Percentiles rank a stretch among this genome's conserved stretches.
phyloP scores from a whole-genome alignment of 2,329 filamentous ascomycete species.

The Coniochaeta prunicola region DNA sequence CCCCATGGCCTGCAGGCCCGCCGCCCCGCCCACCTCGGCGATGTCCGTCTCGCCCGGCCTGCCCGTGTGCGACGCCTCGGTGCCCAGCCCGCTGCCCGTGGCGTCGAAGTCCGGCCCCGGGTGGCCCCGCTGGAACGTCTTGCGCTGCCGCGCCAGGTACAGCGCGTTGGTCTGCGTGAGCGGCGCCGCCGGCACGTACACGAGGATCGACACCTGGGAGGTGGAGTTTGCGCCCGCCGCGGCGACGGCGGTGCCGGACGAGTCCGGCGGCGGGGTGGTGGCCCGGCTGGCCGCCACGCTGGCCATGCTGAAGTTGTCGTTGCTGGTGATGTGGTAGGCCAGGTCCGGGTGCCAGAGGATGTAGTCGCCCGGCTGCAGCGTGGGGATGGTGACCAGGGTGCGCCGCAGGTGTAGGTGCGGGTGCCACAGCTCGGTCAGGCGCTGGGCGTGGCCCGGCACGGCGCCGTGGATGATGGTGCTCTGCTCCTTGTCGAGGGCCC shows the following conservation, averaged over 20 bases:
- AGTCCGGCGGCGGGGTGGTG: slow-evolving; percentile 21
- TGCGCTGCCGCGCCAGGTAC: slow-evolving; percentile 33
- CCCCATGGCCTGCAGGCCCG: slow-evolving; percentile 50
- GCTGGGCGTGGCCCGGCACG: slow-evolving; percentile 50
- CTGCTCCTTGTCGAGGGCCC: slow-evolving; percentile 37
- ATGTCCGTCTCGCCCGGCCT: slow-evolving; percentile 45
- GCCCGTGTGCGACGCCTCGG: slow-evolving; percentile 41
- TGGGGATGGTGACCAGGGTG: slow-evolving; percentile 48
- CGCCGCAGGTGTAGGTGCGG: slow-evolving; percentile 45
- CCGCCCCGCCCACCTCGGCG: slow-evolving; percentile 39
- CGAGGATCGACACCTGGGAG: slow-evolving; percentile 37
- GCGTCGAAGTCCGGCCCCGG: slow-evolving; percentile 45
- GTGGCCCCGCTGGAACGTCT: slow-evolving; percentile 31
- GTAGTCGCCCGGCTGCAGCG: slow-evolving; percentile 48
- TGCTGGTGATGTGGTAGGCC: slow-evolving; percentile 48
- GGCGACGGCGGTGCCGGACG: slow-evolving; percentile 1
- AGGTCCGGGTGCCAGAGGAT: slow-evolving; percentile 53
- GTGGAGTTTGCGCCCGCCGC: slow-evolving; percentile 2
- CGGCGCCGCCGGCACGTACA: slow-evolving; percentile 47
- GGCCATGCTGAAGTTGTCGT: slow-evolving; percentile 44
- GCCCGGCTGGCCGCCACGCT: slow-evolving; percentile 25
- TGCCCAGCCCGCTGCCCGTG: slow-evolving; percentile 40
- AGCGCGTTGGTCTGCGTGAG: slow-evolving; percentile 34
- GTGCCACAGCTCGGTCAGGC: slow-evolving; percentile 51
- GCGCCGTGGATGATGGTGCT: slow-evolving; percentile 51